phyloP scores from a whole-genome alignment of 2,329 filamentous ascomycete genomes.

The Endothia cerciana region DNA sequence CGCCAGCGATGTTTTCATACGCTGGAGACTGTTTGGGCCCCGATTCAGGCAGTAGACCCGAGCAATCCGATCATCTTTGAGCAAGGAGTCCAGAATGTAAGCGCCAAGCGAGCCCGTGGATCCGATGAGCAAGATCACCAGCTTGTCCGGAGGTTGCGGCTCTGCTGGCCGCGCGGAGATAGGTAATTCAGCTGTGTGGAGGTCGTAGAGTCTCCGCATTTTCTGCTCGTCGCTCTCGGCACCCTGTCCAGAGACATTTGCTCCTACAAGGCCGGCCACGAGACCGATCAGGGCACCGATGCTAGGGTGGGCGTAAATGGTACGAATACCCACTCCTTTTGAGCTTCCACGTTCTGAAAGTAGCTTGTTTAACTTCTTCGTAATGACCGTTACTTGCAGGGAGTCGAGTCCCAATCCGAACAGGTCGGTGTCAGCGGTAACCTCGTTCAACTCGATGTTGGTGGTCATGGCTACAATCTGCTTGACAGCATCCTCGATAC shows the following conservation, averaged over 20 bases:
- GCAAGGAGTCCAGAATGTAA: slow-evolving; percentile 19
- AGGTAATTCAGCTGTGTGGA: slow-evolving; percentile 10
- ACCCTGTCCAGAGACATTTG: neutral
- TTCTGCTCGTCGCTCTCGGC: slow-evolving; percentile 11
- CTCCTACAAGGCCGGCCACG: slow-evolving; percentile 5
- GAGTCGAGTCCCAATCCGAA: slow-evolving; percentile 21
- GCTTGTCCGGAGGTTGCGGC: slow-evolving; percentile 3
- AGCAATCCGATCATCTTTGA: slow-evolving; percentile 1
- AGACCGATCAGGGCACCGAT: slow-evolving; percentile 10
- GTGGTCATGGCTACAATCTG: slow-evolving; percentile 11
- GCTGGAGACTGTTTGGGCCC: slow-evolving; percentile 12
- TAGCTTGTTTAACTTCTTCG: slow-evolving; percentile 15
- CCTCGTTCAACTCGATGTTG: slow-evolving; percentile 7
- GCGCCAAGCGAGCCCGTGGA: slow-evolving; percentile 23
- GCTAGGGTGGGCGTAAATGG: slow-evolving; percentile 18
- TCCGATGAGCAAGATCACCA: slow-evolving; percentile 20
- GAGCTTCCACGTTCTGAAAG: slow-evolving; percentile 5
- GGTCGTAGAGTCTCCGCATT: slow-evolving; percentile 20
- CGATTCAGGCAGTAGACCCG: slow-evolving; percentile 22
- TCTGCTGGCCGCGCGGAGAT: slow-evolving; percentile 11
- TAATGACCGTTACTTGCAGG: slow-evolving; percentile 16
- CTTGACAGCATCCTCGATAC: slow-evolving; percentile 11
- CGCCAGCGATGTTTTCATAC: slow-evolving; percentile 9
- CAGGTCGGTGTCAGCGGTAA: slow-evolving; percentile 15
- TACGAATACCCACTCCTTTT: slow-evolving; percentile 6